phyloP scores from a whole-genome alignment of 2,329 filamentous ascomycete genomes.

The Ophiostoma angusticollis region DNA sequence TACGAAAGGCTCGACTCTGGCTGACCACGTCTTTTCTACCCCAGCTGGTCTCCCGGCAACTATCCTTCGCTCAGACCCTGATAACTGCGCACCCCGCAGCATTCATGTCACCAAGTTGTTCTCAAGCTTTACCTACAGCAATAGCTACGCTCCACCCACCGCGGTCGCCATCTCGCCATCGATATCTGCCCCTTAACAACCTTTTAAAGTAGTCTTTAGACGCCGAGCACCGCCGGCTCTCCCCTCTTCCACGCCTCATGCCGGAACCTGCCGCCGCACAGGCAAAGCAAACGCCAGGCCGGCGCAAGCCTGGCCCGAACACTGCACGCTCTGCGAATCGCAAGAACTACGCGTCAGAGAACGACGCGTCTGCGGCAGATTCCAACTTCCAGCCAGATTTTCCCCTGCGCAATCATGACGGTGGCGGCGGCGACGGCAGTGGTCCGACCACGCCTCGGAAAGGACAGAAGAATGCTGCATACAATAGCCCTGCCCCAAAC shows the following conservation, averaged over 20 bases:
- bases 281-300: constrained; percentile 24
- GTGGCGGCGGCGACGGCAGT: not conserved
- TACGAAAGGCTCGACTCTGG: no score
- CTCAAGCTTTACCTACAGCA: no score
- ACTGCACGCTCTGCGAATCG: constrained; percentile 25
- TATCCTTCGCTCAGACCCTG: no score
- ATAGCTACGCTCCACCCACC: not conserved
- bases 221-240: not conserved
- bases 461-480: constrained; percentile 4
- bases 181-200: no score
- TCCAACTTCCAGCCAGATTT: constrained; percentile 24
- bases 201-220: no score
- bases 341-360: constrained; percentile 48
- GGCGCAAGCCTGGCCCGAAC: constrained; percentile 29
- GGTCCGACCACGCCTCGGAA: constrained; percentile 12
- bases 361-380: constrained; percentile 29
- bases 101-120: no score
- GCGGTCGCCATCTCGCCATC: no score
- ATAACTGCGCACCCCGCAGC: no score
- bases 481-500: constrained; percentile 17
- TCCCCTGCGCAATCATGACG: not conserved
- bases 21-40: no score
- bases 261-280: constrained; percentile 16
- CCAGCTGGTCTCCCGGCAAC: no score
- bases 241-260: constrained; percentile 18